These are phyloP conservation scores for Lignosus rhinocerotis DNA, from an alignment of 1,284 basidiomycete species.

Conservation along the genomic window DNA sequence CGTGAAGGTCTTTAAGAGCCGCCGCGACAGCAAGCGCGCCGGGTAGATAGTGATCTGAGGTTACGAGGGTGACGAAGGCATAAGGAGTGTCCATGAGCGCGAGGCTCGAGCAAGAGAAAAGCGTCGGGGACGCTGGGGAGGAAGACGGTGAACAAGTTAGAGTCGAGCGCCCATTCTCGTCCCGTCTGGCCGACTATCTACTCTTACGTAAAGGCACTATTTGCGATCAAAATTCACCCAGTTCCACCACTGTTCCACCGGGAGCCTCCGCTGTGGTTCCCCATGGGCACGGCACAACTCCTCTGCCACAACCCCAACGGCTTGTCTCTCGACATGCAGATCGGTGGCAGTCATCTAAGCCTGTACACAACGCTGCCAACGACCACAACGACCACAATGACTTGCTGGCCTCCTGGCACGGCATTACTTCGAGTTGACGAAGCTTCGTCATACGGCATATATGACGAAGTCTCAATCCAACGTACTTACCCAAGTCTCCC, in stretches of 20 bases:
- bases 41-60: slow-evolving; percentile 88
- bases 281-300: too few species aligned
- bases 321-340: not conserved
- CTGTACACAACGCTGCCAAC: not conserved
- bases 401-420: not conserved
- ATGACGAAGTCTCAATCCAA: not conserved
- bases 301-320: not conserved
- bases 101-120: slow-evolving; percentile 26
- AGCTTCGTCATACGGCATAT: not conserved
- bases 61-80: slow-evolving; percentile 90
- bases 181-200: slow-evolving; percentile 19
- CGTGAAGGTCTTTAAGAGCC: slow-evolving; percentile 80
- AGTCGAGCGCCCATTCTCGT: slow-evolving; percentile 17
- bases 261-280: too few species aligned
- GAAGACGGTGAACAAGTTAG: slow-evolving; percentile 18
- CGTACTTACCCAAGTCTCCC: not conserved
- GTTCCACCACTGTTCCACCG: not conserved
- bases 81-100: slow-evolving; percentile 58
- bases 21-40: slow-evolving; percentile 87
- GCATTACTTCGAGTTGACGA: slow-evolving; percentile 7
- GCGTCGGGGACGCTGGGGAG: slow-evolving; percentile 29
- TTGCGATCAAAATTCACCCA: slow-evolving; percentile 11
- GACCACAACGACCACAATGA: not conserved
- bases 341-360: not conserved
- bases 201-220: slow-evolving; percentile 19